These are phyloP conservation scores for Ophiostoma fasciatum DNA, from an alignment of 2,329 filamentous ascomycete genomes.

Conservation along the genomic window DNA sequence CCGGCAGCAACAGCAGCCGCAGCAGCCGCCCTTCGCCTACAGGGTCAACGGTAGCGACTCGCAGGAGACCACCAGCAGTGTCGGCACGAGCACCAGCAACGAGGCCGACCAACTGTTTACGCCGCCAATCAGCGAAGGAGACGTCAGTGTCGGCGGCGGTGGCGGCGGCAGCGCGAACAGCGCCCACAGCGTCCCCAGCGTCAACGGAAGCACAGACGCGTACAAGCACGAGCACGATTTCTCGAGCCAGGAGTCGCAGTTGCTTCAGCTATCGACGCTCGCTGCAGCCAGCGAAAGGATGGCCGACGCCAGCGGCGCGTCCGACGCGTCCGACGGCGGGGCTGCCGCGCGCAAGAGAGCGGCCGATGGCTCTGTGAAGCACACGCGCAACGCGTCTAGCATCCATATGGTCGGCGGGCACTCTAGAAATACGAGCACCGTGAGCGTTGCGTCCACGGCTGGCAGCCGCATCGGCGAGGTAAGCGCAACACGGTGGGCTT, in stretches of 20 bases:
- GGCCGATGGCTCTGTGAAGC: constrained; percentile 60
- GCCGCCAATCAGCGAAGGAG: constrained; percentile 27
- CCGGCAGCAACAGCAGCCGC: not conserved
- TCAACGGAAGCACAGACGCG: constrained; percentile 1
- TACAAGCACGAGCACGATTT: constrained; percentile 15
- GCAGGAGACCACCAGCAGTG: constrained; percentile 22
- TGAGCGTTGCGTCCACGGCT: constrained; percentile 45
- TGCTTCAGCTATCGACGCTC: constrained; percentile 42
- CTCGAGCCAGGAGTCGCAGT: constrained; percentile 40
- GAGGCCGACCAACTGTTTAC: constrained; percentile 27
- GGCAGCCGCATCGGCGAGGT: constrained; percentile 68
- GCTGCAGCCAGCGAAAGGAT: constrained; percentile 39
- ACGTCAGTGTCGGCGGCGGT: constrained; percentile 23
- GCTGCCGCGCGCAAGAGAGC: constrained; percentile 51
- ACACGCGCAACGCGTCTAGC: constrained; percentile 24
- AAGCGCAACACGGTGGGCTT: too few species aligned
- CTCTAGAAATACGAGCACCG: constrained; percentile 56
- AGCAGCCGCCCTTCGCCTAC: not conserved
- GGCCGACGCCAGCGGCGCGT: constrained; percentile 18
- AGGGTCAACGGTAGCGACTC: constrained; percentile 9
- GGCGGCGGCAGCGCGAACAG: constrained; percentile 15
- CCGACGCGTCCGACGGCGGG: constrained; percentile 15
- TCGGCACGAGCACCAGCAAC: constrained; percentile 22
- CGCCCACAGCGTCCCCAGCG: too few species aligned
- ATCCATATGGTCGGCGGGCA: constrained; percentile 37